Base-by-base conservation (phyloP, 305 asterid genomes). In the Ilex paraguariensis region DNA sequence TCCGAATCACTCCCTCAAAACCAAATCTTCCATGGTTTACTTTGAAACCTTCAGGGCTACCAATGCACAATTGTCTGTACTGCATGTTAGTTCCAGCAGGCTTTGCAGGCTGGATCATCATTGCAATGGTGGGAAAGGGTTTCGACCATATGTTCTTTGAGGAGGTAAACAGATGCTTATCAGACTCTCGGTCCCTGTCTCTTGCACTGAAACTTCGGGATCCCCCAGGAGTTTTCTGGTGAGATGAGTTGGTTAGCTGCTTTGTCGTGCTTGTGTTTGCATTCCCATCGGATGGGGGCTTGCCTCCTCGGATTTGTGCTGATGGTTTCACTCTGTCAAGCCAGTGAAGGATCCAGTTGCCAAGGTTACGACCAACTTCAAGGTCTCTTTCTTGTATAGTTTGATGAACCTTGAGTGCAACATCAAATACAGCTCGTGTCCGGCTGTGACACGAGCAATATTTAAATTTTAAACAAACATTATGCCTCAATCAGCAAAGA, bases 271-370 rank as follows among this genome's bases (percentile, higher is more conserved):
- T 71, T 52, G 72, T 55, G 66, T 69, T 78, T 28, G 70, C 42
- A 51, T 66, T 64, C 12, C 28, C 28, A 59, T 60, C 63, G 39
- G 82, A 63, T 33, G 78, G 73, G 56, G 73, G 75, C 15, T 69
- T 75, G 64, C 76, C 79, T 72, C 15, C 60, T 28, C 82, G 81
- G 65, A 90, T 87, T 60, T 81, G 82, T 61, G 99, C 97, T 5
- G 82, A 75, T 14, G 96, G 99, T 70, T 90, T 93, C 79, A 69
- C 67, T 76, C 55, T 81, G 77, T 86, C 97, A 21, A 93, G 95
- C 82, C 84, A 84, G 45, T 90, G 73, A 49, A 90, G 90, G 60
- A 87, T 80, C 87, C 92, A 49, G 70, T 86, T 90, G 31, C 96
- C 96, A 32, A 93, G 68, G 75, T 80, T 87, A 65, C 88, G 78